Evolutionary conservation across 495 filamentous ascomycete species (phyloP), one percentile per base, ranked within the genome.

Genomic region (Hypoxylon crocopeplum): DNA sequence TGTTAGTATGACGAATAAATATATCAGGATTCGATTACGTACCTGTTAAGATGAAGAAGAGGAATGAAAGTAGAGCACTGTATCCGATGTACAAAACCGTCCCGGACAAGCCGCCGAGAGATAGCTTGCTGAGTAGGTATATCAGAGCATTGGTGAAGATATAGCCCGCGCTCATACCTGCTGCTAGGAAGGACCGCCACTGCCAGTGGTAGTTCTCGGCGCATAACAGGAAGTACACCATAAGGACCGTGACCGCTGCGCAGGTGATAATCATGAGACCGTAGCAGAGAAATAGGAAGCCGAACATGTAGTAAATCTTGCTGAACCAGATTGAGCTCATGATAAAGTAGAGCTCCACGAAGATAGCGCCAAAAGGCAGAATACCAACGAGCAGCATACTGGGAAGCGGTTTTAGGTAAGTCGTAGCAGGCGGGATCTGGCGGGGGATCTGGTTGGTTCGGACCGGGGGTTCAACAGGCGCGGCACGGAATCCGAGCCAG

Each of bases 301-400:
- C 94, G 64, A 98, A 98, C 94, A 98, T 98, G 79, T 98, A 98
- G 79, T 98, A 98, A 51, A 98, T 91, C 78, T 93, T 93, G 79
- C 86, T 90, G 73, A 92, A 93, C 94, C 94, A 98, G 68, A 98
- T 91, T 7, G 88, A 92, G 75, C 86, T 93, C 90, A 97, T 94
- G 76, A 98, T 97, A 74, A 96, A 97, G 82, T 94, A 96, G 11
- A 98, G 86, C 74, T 98, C 95, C 33, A 98, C 91, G 58, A 96
- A 96, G 74, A 98, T 97, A 38, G 94, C 92, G 38, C 88, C 91
- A 64, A 98, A 98, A 8, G 95, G 95, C 11, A 97, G 80, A 44
- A 97, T 86, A 25, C 94, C 95, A 16, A 92, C 93, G 20, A 96
- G 79, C 20, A 96, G 80, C 81, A 96, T 90, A 42, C 88, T 93